These are phyloP conservation scores for Rhizopogon roseolus DNA, from an alignment of 768 basidiomycete species.

Conservation along the genomic window DNA sequence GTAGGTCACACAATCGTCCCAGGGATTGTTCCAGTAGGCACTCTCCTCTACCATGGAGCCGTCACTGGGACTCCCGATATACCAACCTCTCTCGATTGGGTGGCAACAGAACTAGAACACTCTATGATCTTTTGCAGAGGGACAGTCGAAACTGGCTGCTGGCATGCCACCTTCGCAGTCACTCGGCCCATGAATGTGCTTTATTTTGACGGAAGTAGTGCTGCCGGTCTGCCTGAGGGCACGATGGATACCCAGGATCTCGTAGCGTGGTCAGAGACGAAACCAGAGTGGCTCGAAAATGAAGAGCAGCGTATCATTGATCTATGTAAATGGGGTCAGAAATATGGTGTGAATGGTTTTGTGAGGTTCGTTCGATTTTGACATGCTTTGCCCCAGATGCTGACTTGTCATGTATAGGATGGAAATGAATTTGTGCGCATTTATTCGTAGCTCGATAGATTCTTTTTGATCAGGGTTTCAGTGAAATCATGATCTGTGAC, in stretches of 20 bases:
- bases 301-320: slow-evolving; percentile 17
- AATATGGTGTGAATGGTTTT: slow-evolving; percentile 6
- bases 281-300: slow-evolving; percentile 18
- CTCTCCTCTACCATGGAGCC: slow-evolving; percentile 31
- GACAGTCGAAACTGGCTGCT: slow-evolving; percentile 10
- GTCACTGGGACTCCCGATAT: slow-evolving; percentile 7
- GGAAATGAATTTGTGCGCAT: slow-evolving; percentile 44
- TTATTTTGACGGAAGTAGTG: slow-evolving; percentile 20
- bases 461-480: slow-evolving; percentile 9
- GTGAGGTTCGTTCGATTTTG: slow-evolving; percentile 7
- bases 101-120: slow-evolving; percentile 31
- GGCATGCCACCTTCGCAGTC: slow-evolving; percentile 25
- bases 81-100: slow-evolving; percentile 20
- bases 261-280: slow-evolving; percentile 2
- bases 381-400: neutral
- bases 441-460: neutral
- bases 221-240: slow-evolving; percentile 24
- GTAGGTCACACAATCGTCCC: slow-evolving; percentile 25
- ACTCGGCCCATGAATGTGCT: slow-evolving; percentile 23
- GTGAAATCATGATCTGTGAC: slow-evolving; percentile 46
- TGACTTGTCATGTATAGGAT: slow-evolving; percentile 25
- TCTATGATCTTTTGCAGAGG: slow-evolving; percentile 30
- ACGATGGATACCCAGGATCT: slow-evolving; percentile 33
- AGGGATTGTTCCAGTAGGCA: slow-evolving; percentile 28
- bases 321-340: slow-evolving; percentile 30